Percentiles rank a stretch among this genome's conserved stretches.
These are phyloP conservation scores for Penicillium italicum DNA, from an alignment of 2,329 filamentous ascomycete species.

Conservation along the genomic window DNA sequence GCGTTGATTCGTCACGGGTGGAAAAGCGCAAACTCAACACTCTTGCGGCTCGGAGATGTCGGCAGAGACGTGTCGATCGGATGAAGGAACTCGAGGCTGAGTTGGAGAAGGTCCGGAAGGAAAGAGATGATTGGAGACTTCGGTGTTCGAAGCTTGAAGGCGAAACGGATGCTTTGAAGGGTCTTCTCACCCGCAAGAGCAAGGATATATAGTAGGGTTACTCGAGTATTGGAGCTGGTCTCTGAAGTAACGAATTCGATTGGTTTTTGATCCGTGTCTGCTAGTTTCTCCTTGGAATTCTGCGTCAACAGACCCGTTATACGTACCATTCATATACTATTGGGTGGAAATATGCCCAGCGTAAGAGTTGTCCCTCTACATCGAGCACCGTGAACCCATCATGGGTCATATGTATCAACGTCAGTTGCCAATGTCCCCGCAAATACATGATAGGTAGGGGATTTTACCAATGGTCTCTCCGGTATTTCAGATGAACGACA, in stretches of 20 bases:
- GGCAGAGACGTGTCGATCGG: slow-evolving; percentile 35
- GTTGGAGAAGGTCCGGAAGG: slow-evolving; percentile 30
- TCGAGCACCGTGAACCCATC: neutral
- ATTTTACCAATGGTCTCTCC: neutral
- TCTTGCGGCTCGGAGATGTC: slow-evolving; percentile 36
- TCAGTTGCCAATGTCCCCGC: neutral
- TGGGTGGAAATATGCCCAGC: too few relatives aligned
- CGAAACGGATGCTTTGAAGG: slow-evolving; percentile 34
- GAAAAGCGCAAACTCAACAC: slow-evolving; percentile 38
- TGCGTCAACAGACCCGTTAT: neutral
- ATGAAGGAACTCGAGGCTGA: slow-evolving; percentile 34
- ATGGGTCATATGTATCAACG: neutral
- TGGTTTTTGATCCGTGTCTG: neutral
- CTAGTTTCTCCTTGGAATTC: neutral
- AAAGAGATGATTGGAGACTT: slow-evolving; percentile 36
- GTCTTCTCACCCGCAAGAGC: slow-evolving; percentile 22
- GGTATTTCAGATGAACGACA: neutral
- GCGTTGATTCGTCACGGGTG: slow-evolving; percentile 24
- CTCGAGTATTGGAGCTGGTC: slow-evolving; percentile 10
- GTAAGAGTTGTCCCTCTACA: neutral
- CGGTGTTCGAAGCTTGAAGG: slow-evolving; percentile 36
- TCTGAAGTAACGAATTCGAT: slow-evolving; percentile 4
- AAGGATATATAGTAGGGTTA: slow-evolving; percentile 8
- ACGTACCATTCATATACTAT: neutral
- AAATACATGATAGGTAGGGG: neutral